phyloP scores from a whole-genome alignment of 805 yeast genomes.

The Allodekkera sacchari region DNA sequence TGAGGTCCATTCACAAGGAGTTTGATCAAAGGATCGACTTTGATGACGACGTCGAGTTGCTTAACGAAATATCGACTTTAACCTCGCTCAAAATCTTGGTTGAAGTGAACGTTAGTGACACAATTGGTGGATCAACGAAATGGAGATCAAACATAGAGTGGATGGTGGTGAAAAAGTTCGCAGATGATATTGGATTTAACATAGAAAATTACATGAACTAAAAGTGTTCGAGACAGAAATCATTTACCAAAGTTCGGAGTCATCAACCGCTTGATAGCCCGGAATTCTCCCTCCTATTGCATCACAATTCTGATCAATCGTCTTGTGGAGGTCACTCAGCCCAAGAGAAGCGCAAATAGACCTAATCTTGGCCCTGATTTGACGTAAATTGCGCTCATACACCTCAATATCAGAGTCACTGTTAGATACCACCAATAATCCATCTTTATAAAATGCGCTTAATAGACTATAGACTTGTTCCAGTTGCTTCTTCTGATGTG shows the following conservation, averaged over 20 bases:
- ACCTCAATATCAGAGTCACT: constrained; percentile 19
- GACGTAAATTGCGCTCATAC: constrained; percentile 20
- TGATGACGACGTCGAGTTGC: constrained; percentile 26
- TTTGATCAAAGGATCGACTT: constrained; percentile 27
- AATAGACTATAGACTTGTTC: constrained; percentile 13
- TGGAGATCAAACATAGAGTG: constrained; percentile 77
- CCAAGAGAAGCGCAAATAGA: constrained; percentile 19
- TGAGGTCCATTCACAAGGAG: constrained; percentile 54
- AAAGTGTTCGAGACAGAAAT: constrained; percentile 19
- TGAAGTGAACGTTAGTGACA: constrained; percentile 23
- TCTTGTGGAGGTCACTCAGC: constrained; percentile 12
- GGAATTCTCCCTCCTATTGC: constrained; percentile 20
- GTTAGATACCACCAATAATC: constrained; percentile 15
- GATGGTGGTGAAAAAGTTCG: constrained; percentile 51
- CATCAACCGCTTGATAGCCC: constrained; percentile 13
- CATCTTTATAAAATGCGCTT: constrained; percentile 13
- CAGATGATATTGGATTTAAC: constrained; percentile 58
- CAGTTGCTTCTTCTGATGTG: too few species aligned
- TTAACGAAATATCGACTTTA: constrained; percentile 29
- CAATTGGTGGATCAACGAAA: constrained; percentile 57
- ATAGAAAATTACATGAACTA: constrained; percentile 47
- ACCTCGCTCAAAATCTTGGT: constrained; percentile 24
- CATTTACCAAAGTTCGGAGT: constrained; percentile 22
- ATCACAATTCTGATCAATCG: constrained; percentile 14
- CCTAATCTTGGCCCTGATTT: constrained; percentile 19